phyloP scores from a whole-genome alignment of 306 rosid species.

The Sesbania bispinosa region DNA sequence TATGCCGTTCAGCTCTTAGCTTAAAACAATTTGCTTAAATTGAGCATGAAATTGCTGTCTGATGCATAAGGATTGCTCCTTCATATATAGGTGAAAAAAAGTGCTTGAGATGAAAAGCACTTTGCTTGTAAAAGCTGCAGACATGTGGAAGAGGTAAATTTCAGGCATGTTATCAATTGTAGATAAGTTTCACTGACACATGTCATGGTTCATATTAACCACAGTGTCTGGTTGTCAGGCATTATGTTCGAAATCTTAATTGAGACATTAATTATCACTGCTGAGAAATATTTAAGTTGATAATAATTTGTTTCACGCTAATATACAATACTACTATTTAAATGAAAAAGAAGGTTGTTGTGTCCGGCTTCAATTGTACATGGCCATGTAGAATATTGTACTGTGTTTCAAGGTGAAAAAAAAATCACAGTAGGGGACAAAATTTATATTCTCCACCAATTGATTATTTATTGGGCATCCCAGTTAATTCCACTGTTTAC shows the following conservation, averaged over 20 bases:
- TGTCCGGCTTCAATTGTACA: background rate
- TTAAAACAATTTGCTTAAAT: background rate
- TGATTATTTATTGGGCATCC: background rate
- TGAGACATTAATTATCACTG: background rate
- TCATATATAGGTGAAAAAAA: background rate
- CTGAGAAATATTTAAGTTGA: background rate
- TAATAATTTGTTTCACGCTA: background rate
- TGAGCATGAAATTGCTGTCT: background rate
- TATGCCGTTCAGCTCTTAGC: background rate
- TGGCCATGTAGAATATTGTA: background rate
- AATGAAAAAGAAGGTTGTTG: background rate
- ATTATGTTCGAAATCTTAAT: background rate
- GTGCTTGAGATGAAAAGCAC: background rate
- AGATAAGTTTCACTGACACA: conserved; percentile 13
- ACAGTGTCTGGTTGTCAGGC: conserved; percentile 12
- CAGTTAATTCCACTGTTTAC: background rate
- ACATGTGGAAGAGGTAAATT: background rate
- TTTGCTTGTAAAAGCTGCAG: background rate
- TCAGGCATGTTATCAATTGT: background rate
- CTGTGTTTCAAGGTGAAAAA: background rate
- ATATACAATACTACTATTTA: background rate
- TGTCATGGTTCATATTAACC: background rate
- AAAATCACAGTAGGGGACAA: background rate
- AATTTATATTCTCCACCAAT: background rate
- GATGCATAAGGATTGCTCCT: background rate